Evolutionary conservation across 2,329 filamentous ascomycete species (phyloP), one percentile per base, ranked within the genome.

Genomic region (Aureobasidium sp.): DNA sequence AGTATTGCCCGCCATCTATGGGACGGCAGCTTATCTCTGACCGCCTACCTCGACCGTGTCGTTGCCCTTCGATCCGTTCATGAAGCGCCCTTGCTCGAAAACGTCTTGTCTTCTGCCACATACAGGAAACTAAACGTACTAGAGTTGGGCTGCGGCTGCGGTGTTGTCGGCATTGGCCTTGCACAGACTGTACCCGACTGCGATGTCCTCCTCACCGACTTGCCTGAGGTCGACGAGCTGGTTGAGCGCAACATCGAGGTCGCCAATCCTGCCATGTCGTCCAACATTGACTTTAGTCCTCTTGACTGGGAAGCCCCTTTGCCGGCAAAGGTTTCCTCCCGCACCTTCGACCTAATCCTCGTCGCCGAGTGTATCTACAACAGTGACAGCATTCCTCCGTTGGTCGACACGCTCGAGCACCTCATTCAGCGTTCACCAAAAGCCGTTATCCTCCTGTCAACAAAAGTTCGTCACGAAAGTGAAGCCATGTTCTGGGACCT

Each of bases 361-460:
- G 81, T 88, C 1, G 85, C 86, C 2, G 87, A 90, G 70, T 90
- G 87, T 72, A 90, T 86, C 1, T 90, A 90, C 73, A 90, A 90
- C 70, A 77, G 81, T 16, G 86, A 88, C 67, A 87, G 83, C 63
- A 80, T 86, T 57, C 83, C 84, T 3, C 79, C 83, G 29, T 75
- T 90, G 41, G 85, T 89, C 8, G 73, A 74, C 32, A 86, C 84
- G 1, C 73, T 90, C 10, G 67, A 69, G 27, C 74, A 72, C 10
- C 71, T 88, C 53, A 72, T 79, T 45, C 68, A 71, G 21, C 70
- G 69, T 34, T 83, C 79, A 6, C 81, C 82, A 2, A 70, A 76
- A 63, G 77, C 79, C 0, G 67, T 82, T 30, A 72, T 86, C 27
- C 72, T 86, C 16, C 76, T 90, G 30, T 83, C 85, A 1, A 82